Conservation (phyloP, 2,329 filamentous ascomycete species). For the Penicillium janthinellum region DNA sequence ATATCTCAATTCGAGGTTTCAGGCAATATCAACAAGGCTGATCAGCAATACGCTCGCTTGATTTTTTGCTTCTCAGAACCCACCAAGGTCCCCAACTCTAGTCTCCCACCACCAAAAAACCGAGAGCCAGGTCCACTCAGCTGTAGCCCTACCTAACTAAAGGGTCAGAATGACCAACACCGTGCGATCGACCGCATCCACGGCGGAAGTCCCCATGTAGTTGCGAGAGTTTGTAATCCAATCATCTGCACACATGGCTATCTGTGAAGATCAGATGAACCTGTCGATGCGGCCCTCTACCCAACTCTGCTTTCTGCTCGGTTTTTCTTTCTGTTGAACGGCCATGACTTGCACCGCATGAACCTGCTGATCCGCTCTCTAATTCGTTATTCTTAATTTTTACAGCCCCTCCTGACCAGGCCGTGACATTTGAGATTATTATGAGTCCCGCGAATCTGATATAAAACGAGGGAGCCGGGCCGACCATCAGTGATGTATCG, state of each 20-base stretch:
- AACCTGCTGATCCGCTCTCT: slow-evolving; percentile 14
- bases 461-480: slow-evolving; percentile 3
- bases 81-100: too few relatives aligned
- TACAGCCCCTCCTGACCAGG: background rate
- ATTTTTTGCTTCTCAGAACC: too few relatives aligned
- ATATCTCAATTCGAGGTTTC: too few relatives aligned
- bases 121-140: too few relatives aligned
- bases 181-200: slow-evolving; percentile 6
- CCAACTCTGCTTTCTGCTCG: slow-evolving; percentile 2
- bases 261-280: slow-evolving; percentile 1
- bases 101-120: too few relatives aligned
- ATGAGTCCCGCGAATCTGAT: background rate
- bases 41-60: too few relatives aligned
- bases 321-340: background rate
- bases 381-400: background rate
- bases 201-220: background rate
- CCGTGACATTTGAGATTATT: background rate
- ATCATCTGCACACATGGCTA: slow-evolving; percentile 2
- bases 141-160: too few relatives aligned
- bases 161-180: too few relatives aligned
- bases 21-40: too few relatives aligned
- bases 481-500: background rate
- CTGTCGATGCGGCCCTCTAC: background rate
- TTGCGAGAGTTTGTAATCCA: slow-evolving; percentile 7
- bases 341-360: slow-evolving; percentile 12